Evolutionary conservation across 2,329 filamentous ascomycete genomes (phyloP), one percentile per base, ranked within the genome.

Genomic region (Hypoxylon sp.): DNA sequence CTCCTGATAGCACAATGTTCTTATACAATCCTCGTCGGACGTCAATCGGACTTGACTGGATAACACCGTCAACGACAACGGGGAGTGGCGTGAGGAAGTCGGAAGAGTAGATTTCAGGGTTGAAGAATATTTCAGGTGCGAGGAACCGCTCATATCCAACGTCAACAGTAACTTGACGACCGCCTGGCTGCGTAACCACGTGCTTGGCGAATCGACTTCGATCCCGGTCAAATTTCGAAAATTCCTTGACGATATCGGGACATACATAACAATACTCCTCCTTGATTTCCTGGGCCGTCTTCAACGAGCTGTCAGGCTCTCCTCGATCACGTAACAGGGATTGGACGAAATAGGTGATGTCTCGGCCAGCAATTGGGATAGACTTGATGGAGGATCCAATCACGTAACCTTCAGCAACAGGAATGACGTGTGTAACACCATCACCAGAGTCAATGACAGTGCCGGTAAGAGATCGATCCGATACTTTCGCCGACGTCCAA

Each of bases 341-440:
- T 82, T 99, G 96, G 57, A 99, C 95, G 78, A 99, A 99, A 82
- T 98, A 98, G 76, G 96, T 99, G 75, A 99, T 97, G 79, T 99
- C 97, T 81, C 96, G 92, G 77, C 96, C 96, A 59, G 96, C 96
- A 76, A 99, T 97, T 5, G 97, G 96, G 74, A 99, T 97, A 68
- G 94, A 98, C 85, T 99, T 99, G 84, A 99, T 99, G 19, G 95
- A 98, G 28, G 95, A 98, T 46, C 95, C 96, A 79, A 99, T 99
- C 73, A 99, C 96, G 81, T 99, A 99, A 70, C 96, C 96, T 83
- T 99, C 96, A 19, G 96, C 96, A 51, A 99, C 96, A 45, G 96
- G 96, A 74, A 99, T 99, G 75, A 99, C 96, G 85, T 99, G 96
- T 36, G 96, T 99, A 50, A 99, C 96, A 88, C 96, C 96, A 75